Percentiles rank a stretch among this genome's conserved stretches.
Conservation (phyloP, 23 red algal species). For the Pyropia haitanensis region DNA sequence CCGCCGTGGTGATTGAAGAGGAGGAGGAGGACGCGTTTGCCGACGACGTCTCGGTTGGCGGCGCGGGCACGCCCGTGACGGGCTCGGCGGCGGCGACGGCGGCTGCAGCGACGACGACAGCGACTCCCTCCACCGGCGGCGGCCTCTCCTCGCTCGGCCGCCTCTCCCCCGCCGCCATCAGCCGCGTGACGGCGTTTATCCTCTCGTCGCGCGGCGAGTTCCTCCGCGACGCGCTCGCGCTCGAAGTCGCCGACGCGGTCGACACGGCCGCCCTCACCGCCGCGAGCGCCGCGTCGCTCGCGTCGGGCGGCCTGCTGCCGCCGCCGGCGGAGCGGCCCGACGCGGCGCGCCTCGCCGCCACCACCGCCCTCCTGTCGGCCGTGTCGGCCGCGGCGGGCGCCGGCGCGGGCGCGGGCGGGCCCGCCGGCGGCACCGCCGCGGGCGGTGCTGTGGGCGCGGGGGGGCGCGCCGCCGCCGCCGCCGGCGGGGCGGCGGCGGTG, state of each 20-base stretch:
- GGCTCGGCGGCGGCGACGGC: neutral
- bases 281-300: constrained; percentile 23
- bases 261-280: constrained; percentile 73
- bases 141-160: neutral
- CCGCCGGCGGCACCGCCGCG: too few relatives aligned
- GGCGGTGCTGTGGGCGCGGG: too few relatives aligned
- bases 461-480: too few relatives aligned
- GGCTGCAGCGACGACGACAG: neutral
- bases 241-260: constrained; percentile 76
- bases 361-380: too few relatives aligned
- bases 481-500: too few relatives aligned
- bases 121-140: neutral
- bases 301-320: constrained; percentile 57
- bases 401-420: too few relatives aligned
- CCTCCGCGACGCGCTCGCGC: constrained; percentile 69
- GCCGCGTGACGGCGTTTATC: constrained; percentile 52
- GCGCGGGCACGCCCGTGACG: neutral
- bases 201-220: constrained; percentile 66
- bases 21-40: neutral
- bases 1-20: too few relatives aligned
- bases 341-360: constrained; percentile 23
- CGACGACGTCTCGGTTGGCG: neutral
- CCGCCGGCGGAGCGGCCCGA: constrained; percentile 38
- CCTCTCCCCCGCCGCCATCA: constrained; percentile 1
- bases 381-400: too few relatives aligned